phyloP scores from a whole-genome alignment of 2,329 filamentous ascomycete species.

The Cercospora brassicicola region DNA sequence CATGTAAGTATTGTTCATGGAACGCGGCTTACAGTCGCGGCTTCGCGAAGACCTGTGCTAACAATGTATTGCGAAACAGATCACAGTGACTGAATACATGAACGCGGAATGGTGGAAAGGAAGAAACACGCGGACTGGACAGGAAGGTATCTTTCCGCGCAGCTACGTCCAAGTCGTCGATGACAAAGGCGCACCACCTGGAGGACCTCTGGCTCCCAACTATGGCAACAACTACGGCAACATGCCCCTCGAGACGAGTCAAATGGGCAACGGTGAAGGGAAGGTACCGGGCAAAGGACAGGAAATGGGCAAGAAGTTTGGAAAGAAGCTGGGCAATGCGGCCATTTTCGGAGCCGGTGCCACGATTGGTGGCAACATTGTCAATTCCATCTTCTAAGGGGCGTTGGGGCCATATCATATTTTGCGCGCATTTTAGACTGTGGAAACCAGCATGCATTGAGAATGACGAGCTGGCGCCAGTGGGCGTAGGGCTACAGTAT shows the following conservation, averaged over 20 bases:
- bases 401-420: background rate
- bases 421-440: background rate
- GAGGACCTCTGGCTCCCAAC: slow-evolving; percentile 49
- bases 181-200: slow-evolving; percentile 55
- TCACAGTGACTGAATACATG: slow-evolving; percentile 80
- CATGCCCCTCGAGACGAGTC: slow-evolving; percentile 74
- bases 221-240: slow-evolving; percentile 58
- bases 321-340: slow-evolving; percentile 84
- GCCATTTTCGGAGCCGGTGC: slow-evolving; percentile 93
- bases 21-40: background rate
- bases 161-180: slow-evolving; percentile 77
- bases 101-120: slow-evolving; percentile 98
- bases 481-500: slow-evolving; percentile 4
- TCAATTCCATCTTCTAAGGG: slow-evolving; percentile 28
- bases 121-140: slow-evolving; percentile 74
- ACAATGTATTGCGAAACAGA: background rate
- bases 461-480: background rate
- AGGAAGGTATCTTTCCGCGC: slow-evolving; percentile 92
- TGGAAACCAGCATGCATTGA: background rate
- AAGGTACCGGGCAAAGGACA: slow-evolving; percentile 59
- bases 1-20: slow-evolving; percentile 49
- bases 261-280: slow-evolving; percentile 49
- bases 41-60: background rate
- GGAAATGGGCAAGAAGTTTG: slow-evolving; percentile 31
- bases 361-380: slow-evolving; percentile 67